Conservation (phyloP, 2,329 filamentous ascomycete genomes). For the Lecanosticta acicola region DNA sequence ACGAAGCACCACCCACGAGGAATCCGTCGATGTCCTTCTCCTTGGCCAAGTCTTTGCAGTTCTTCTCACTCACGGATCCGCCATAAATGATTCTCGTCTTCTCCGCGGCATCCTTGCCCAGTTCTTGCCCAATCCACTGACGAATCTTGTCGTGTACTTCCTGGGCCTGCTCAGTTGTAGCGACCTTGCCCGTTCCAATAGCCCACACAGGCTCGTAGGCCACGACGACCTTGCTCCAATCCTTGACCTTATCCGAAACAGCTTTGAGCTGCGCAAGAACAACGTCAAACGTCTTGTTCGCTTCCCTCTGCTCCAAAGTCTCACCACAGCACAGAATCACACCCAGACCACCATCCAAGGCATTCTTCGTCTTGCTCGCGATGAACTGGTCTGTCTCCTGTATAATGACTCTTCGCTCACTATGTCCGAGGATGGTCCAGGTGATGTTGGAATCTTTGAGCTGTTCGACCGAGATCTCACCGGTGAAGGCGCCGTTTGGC, state of each 20-base stretch:
- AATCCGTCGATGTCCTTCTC: constrained; percentile 96
- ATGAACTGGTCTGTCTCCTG: constrained; percentile 79
- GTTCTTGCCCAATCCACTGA: constrained; percentile 69
- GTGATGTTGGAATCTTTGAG: constrained; percentile 81
- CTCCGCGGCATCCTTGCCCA: constrained; percentile 73
- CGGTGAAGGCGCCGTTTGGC: constrained; percentile 92
- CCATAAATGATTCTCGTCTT: constrained; percentile 94
- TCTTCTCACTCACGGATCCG: constrained; percentile 96
- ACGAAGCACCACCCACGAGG: constrained; percentile 89
- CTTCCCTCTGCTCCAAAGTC: constrained; percentile 86
- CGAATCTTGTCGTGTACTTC: constrained; percentile 91
- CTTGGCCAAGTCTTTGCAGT: constrained; percentile 87
- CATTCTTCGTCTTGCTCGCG: constrained; percentile 89
- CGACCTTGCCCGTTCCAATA: constrained; percentile 88
- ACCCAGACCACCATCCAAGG: constrained; percentile 75
- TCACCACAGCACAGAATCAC: constrained; percentile 98
- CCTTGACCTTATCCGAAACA: constrained; percentile 68
- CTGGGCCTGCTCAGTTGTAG: constrained; percentile 82
- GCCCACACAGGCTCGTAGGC: constrained; percentile 99
- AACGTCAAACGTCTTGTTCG: constrained; percentile 75
- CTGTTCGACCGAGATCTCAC: constrained; percentile 89
- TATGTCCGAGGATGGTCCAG: constrained; percentile 92
- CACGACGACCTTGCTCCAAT: constrained; percentile 93
- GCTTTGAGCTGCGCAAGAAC: constrained; percentile 81
- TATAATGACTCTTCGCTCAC: constrained; percentile 85